These are phyloP conservation scores for Rhizopogon rudus DNA, from an alignment of 768 basidiomycete genomes.

Conservation along the genomic window DNA sequence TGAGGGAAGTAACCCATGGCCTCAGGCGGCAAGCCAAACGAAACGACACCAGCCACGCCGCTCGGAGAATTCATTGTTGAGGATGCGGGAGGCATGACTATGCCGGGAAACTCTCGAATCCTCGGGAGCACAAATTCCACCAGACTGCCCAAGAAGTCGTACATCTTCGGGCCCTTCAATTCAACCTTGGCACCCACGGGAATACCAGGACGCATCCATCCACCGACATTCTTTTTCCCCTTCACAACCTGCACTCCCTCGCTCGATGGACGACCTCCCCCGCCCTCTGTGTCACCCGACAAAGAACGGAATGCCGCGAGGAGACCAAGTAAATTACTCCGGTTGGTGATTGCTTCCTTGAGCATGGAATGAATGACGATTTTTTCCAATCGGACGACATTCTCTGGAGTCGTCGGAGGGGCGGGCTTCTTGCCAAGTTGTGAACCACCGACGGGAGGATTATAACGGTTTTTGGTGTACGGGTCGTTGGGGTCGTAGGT, in stretches of 20 bases:
- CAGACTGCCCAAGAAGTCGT: slow-evolving; percentile 84
- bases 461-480: slow-evolving; percentile 74
- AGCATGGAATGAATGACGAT: slow-evolving; percentile 85
- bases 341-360: slow-evolving; percentile 71
- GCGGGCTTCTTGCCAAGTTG: slow-evolving; percentile 63
- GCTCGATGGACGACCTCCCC: slow-evolving; percentile 63
- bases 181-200: slow-evolving; percentile 90
- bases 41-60: slow-evolving; percentile 82
- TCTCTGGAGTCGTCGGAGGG: slow-evolving; percentile 60
- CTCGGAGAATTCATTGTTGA: slow-evolving; percentile 68
- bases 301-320: slow-evolving; percentile 86
- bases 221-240: slow-evolving; percentile 62
- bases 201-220: slow-evolving; percentile 80
- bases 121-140: slow-evolving; percentile 95
- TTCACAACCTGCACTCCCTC: slow-evolving; percentile 77
- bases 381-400: slow-evolving; percentile 72
- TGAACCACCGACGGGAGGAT: slow-evolving; percentile 69
- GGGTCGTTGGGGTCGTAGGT: slow-evolving; percentile 75
- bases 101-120: slow-evolving; percentile 82
- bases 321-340: slow-evolving; percentile 71
- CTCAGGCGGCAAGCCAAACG: slow-evolving; percentile 77
- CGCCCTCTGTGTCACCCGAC: slow-evolving; percentile 74
- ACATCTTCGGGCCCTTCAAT: slow-evolving; percentile 89
- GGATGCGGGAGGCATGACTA: slow-evolving; percentile 72
- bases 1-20: slow-evolving; percentile 94